A percentile compares a stretch with the other conserved stretches of the same genome.
These are phyloP conservation scores for Cyclotella choctawhatcheeana DNA, from an alignment of 108 stramenopile species.

Conservation along the genomic window DNA sequence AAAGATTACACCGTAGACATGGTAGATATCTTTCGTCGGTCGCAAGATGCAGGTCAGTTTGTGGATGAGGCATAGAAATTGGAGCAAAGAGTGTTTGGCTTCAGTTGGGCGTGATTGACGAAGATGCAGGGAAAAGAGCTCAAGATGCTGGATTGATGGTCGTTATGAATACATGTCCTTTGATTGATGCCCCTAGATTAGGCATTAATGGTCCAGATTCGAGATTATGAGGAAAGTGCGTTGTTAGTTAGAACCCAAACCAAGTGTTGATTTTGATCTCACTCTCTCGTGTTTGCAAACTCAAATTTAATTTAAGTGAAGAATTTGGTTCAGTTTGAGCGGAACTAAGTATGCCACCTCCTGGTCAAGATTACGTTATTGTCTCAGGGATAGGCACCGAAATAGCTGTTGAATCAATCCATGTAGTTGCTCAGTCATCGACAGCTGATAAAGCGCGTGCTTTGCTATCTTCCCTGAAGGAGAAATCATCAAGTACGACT, in stretches of 20 bases:
- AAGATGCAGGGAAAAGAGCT: slow-evolving; percentile 73
- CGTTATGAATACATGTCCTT: slow-evolving; percentile 81
- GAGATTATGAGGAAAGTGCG: neutral
- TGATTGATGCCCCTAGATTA: slow-evolving; percentile 68
- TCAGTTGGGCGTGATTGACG: slow-evolving; percentile 80
- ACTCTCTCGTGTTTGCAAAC: neutral
- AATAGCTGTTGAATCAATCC: neutral
- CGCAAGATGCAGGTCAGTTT: slow-evolving; percentile 66
- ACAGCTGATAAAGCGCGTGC: neutral
- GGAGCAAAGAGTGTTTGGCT: slow-evolving; percentile 84
- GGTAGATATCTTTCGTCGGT: slow-evolving; percentile 84
- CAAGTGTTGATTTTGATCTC: neutral
- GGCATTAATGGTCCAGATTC: slow-evolving; percentile 53
- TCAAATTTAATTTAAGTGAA: no score
- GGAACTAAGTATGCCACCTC: no score
- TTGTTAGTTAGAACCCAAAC: neutral
- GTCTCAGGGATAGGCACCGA: neutral
- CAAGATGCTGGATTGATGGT: slow-evolving; percentile 75
- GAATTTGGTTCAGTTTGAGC: no score
- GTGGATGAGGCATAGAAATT: slow-evolving; percentile 80
- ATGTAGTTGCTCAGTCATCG: neutral
- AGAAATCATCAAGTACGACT: no score
- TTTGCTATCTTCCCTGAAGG: no score
- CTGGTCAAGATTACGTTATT: neutral
- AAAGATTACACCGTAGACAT: slow-evolving; percentile 67